Percentiles rank a stretch among this genome's conserved stretches.
Evolutionary conservation across 108 stramenopile species (phyloP).

Genomic region (Schizochytrium sp.): DNA sequence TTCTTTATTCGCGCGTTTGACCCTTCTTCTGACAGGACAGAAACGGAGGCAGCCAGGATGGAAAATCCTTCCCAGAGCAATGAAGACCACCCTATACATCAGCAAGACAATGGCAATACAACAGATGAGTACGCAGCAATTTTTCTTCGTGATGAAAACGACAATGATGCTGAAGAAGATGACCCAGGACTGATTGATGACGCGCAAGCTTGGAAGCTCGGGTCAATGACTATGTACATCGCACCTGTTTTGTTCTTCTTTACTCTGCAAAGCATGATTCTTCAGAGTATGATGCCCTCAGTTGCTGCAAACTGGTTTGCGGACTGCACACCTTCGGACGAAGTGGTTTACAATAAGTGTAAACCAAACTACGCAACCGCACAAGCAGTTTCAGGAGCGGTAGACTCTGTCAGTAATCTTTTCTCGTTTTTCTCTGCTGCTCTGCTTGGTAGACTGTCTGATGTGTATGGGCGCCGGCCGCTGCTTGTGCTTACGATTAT

Average conservation of each 20-base stretch:
- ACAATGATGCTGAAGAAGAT: background rate
- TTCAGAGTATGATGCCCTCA: constrained; percentile 1
- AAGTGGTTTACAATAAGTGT: background rate
- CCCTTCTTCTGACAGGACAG: too few species aligned
- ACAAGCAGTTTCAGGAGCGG: constrained; percentile 14
- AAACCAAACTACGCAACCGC: constrained; percentile 33
- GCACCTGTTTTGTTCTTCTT: background rate
- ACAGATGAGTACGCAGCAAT: background rate
- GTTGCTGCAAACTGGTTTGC: constrained; percentile 33
- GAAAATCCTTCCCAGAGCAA: too few species aligned
- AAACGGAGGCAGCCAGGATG: too few species aligned
- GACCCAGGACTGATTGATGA: constrained; percentile 3
- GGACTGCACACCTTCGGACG: background rate
- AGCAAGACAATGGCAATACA: background rate
- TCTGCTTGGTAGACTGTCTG: constrained; percentile 7
- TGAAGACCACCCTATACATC: too few species aligned
- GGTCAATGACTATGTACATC: background rate
- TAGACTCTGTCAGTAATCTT: constrained; percentile 53
- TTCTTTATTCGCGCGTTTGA: too few species aligned
- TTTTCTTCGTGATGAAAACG: background rate
- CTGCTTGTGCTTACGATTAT: constrained; percentile 6
- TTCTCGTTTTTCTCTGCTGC: constrained; percentile 47
- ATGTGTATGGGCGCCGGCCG: constrained; percentile 36
- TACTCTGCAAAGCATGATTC: constrained; percentile 8
- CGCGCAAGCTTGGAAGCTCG: background rate